Evolutionary conservation across 2,329 filamentous ascomycete genomes (phyloP), one percentile per base, ranked within the genome.

Genomic region (Calycina marina): DNA sequence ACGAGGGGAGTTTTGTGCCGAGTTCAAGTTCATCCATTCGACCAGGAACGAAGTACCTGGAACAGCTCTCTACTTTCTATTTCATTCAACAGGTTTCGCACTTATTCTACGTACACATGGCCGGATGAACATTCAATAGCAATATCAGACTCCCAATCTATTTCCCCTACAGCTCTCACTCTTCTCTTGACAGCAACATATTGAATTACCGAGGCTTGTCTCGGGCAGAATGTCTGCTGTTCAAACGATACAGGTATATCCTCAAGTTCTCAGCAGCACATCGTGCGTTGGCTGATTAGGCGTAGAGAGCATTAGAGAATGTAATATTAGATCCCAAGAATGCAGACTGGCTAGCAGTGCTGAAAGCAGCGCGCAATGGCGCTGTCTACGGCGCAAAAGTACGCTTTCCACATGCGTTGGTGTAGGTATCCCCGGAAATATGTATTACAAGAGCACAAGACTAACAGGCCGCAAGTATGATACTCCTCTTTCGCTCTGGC

Each of bases 351-450:
- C 71, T 98, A 40, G 73, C 82, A 36, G 67, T 98, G 45, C 56
- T 93, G 56, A 98, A 98, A 69, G 84, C 76, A 49, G 80, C 90
- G 45, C 84, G 90, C 59, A 98, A 96, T 73, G 90, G 90, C 56
- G 77, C 86, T 44, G 84, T 98, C 41, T 98, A 98, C 60, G 90
- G 90, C 39, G 75, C 82, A 49, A 96, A 96, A 71, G 84, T 98
- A 57, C 86, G 90, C 42, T 96, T 98, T 62, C 90, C 90, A 43
- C 90, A 98, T 62, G 90, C 90, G 39, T 69, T 98, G 46, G 90
- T 98, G 69, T 75, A 64, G n/a, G n/a, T 20, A 16, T 28, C 24
- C 14, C 24, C 20, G 20, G n/a, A 8, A 25, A 12, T 32, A n/a
- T 14, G 18, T 16, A 10, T 16, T 29, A 15, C 25, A 9, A 8